Evolutionary conservation across 2,329 filamentous ascomycete genomes (phyloP), one percentile per base, ranked within the genome.

Genomic region (Xylariaceae sp.): DNA sequence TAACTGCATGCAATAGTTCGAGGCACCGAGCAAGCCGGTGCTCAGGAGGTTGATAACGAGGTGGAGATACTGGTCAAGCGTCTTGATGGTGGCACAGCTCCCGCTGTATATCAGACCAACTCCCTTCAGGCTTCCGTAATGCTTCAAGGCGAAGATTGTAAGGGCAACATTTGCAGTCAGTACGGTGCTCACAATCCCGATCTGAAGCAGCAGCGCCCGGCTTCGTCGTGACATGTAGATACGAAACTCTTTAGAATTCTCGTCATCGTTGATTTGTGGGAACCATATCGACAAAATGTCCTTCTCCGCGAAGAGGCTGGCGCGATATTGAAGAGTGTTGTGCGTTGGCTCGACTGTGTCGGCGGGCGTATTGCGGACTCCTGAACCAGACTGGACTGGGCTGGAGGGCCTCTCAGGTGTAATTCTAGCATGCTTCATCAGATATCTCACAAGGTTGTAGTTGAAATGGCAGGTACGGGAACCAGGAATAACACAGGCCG

Each of bases 141-240:
- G 34, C 7, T 26, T 34, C 4, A 26, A 26, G 6, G 30, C 28
- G 23, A 38, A 40, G 5, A 37, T 6, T 13, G 31, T 15, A 16
- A 45, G 24, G 18, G 13, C 15, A 10, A 45, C 29, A 24, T 44
- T 44, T 5, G 33, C 28, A 12, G 17, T 13, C 15, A 42, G 36
- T 10, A 47, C 31, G 6, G 17, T 15, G 6, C 12, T 18, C 12
- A 42, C 35, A 8, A 43, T 28, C 11, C 26, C 24, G n/a, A 44
- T 35, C n/a, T 46, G 41, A 12, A 45, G 9, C 18, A 44, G 33
- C 5, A 47, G 40, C 8, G 37, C 41, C 26, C 31, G 35, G 16
- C 31, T 43, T 15, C 37, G 30, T 21, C 42, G 43, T 2, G 37
- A 43, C 10, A 38, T 6, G 14, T 39, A 32, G 13, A 40, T 41